These are phyloP conservation scores for Yamadazyma dendronema DNA, from an alignment of 1,139 yeast genomes.

Conservation along the genomic window DNA sequence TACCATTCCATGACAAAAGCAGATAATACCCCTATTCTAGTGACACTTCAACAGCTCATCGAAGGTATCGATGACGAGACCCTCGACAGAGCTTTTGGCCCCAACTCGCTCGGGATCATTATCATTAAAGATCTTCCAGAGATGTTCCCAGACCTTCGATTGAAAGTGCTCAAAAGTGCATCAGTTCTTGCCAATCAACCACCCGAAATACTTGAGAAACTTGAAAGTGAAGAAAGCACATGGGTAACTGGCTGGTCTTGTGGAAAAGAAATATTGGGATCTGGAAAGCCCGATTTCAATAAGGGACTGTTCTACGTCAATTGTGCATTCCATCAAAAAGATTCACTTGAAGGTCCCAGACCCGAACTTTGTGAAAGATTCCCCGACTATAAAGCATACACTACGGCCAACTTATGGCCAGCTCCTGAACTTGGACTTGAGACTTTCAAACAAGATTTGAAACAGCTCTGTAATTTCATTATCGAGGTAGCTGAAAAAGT, in stretches of 20 bases:
- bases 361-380: conserved; percentile 27
- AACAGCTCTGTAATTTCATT: conserved; percentile 43
- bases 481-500: conserved; percentile 51
- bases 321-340: conserved; percentile 53
- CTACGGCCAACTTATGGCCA: conserved; percentile 59
- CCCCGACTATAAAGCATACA: conserved; percentile 42
- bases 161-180: conserved; percentile 44
- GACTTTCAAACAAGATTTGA: conserved; percentile 35
- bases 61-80: conserved; percentile 30
- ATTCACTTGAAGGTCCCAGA: conserved; percentile 46
- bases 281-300: conserved; percentile 45
- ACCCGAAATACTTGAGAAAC: conserved; percentile 23
- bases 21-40: conserved; percentile 24
- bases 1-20: too few relatives aligned
- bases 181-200: conserved; percentile 47
- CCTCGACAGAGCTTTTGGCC: conserved; percentile 52
- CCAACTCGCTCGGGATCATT: conserved; percentile 55
- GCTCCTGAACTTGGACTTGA: conserved; percentile 19
- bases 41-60: conserved; percentile 32
- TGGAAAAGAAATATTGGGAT: conserved; percentile 51
- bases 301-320: conserved; percentile 64
- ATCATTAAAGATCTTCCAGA: conserved; percentile 44
- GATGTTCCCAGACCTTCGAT: conserved; percentile 36
- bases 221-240: conserved; percentile 47
- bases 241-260: conserved; percentile 70